Conservation (phyloP, 177 flowering plant species). For the Vitis hybrid region DNA sequence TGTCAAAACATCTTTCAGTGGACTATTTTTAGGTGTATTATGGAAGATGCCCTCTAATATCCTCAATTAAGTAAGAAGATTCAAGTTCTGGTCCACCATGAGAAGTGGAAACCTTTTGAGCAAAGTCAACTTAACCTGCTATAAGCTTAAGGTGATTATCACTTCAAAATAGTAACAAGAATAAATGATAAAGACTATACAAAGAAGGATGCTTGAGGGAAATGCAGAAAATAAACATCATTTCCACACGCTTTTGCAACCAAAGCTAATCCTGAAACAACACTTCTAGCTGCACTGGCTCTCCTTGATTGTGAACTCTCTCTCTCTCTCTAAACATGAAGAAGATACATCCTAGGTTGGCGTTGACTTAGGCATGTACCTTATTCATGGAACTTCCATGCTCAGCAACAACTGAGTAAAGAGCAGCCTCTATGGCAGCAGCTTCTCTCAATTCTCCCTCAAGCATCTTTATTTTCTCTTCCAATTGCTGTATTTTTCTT, state of each 20-base stretch:
- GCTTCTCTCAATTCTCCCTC: conserved; percentile 92
- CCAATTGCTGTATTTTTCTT: conserved; percentile 38
- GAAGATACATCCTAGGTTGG: conserved; percentile 72
- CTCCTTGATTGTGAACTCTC: conserved; percentile 37
- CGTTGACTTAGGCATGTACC: conserved; percentile 93
- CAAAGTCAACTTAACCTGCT: neutral
- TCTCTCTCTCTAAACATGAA: conserved; percentile 56
- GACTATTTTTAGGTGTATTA: neutral
- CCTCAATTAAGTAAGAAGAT: neutral
- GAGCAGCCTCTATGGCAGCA: conserved; percentile 79
- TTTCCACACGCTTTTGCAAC: conserved; percentile 96
- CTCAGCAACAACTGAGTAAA: conserved; percentile 87
- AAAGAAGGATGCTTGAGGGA: neutral
- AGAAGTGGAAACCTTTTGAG: neutral
- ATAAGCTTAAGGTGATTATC: neutral
- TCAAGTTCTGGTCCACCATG: neutral
- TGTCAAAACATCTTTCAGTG: neutral
- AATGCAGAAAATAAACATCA: conserved; percentile 50
- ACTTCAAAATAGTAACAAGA: neutral
- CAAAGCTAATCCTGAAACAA: conserved; percentile 78
- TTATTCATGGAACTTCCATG: conserved; percentile 87
- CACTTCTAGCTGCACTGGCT: conserved; percentile 74
- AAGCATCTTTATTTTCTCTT: conserved; percentile 47
- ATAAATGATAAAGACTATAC: neutral
- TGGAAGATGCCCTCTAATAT: neutral